These are phyloP conservation scores for Aspergillus latus DNA, from an alignment of 2,329 filamentous ascomycete genomes.

Conservation along the genomic window DNA sequence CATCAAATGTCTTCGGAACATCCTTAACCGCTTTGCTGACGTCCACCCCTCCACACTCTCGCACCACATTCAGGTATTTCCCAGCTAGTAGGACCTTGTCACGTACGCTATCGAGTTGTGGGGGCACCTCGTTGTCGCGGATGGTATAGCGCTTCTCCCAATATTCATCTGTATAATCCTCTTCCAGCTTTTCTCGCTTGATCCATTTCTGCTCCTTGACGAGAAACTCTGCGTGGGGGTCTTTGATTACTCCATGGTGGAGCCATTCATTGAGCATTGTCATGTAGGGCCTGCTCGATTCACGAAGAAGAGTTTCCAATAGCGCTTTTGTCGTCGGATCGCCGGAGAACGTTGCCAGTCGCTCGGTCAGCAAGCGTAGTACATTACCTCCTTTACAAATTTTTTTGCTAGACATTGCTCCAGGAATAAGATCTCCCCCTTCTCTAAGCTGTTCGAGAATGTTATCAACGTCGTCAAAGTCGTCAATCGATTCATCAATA, in stretches of 20 bases:
- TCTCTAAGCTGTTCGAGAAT: constrained; percentile 88
- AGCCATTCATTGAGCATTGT: constrained; percentile 98
- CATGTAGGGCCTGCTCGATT: constrained; percentile 94
- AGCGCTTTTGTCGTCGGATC: constrained; percentile 84
- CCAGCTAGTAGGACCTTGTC: constrained; percentile 93
- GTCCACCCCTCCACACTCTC: constrained; percentile 94
- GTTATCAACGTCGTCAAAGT: constrained; percentile 83
- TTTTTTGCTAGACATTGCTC: constrained; percentile 80
- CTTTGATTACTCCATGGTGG: constrained; percentile 91
- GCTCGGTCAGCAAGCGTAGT: constrained; percentile 79
- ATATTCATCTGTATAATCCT: constrained; percentile 98
- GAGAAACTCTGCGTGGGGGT: constrained; percentile 90
- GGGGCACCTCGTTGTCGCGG: constrained; percentile 84
- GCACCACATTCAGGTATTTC: constrained; percentile 96
- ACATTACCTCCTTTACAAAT: constrained; percentile 96
- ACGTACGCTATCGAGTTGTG: constrained; percentile 85
- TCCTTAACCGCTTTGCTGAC: constrained; percentile 84
- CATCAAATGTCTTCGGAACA: constrained; percentile 89
- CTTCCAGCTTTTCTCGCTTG: constrained; percentile 80
- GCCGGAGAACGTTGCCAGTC: constrained; percentile 85
- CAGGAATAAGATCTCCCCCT: constrained; percentile 76
- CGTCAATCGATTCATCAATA: constrained; percentile 67
- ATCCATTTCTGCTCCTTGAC: constrained; percentile 97
- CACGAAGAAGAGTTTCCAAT: constrained; percentile 76
- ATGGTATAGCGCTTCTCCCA: constrained; percentile 98